Evolutionary conservation across 2,329 filamentous ascomycete genomes (phyloP).

Genomic region (Lomentospora prolificans): DNA sequence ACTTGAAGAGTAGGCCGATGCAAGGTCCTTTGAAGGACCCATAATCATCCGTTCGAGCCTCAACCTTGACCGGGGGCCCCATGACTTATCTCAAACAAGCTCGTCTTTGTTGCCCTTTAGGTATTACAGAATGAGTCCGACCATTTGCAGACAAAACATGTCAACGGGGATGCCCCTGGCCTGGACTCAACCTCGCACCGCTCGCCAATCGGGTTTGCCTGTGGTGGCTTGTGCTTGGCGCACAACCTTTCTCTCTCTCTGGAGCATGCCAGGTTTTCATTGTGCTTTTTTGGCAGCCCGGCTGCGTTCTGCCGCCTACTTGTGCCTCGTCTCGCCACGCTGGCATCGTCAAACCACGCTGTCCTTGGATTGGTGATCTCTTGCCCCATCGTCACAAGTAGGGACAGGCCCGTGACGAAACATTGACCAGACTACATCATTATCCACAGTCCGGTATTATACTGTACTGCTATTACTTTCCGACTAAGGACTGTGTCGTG

Average conservation of each 20-base stretch:
- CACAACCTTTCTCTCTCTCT: no score
- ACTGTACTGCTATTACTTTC: no score
- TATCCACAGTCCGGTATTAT: background rate
- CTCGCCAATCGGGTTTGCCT: background rate
- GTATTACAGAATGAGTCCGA: background rate
- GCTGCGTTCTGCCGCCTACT: background rate
- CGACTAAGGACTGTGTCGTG: background rate
- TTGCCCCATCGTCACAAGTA: background rate
- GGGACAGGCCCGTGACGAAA: background rate
- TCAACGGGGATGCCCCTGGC: background rate
- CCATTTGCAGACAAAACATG: background rate
- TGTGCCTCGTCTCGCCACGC: constrained; percentile 3
- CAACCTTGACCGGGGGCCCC: background rate
- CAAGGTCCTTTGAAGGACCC: background rate
- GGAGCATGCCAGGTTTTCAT: background rate
- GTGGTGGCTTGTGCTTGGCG: background rate
- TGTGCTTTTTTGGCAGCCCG: background rate
- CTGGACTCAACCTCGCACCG: background rate
- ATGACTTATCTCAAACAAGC: background rate
- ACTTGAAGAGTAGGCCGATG: constrained; percentile 1
- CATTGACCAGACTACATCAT: background rate
- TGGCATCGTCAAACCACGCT: background rate
- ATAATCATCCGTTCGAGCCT: constrained; percentile 4
- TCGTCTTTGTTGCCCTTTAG: background rate
- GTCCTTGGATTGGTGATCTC: background rate